Evolutionary conservation across 768 basidiomycete species (phyloP).

Genomic region (Kwoniella sp.): DNA sequence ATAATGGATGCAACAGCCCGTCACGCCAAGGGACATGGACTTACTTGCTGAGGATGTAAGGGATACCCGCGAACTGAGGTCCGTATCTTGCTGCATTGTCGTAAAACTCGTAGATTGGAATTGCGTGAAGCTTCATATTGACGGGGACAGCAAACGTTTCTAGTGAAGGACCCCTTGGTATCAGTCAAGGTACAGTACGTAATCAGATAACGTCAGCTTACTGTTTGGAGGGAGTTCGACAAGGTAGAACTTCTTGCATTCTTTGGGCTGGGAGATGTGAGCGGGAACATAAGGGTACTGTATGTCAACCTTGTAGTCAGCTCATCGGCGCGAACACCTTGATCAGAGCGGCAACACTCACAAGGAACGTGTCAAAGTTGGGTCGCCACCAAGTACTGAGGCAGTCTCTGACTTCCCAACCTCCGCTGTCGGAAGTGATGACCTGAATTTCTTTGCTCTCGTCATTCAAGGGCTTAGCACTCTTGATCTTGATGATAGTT

Average conservation of each 20-base stretch:
- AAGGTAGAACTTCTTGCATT: conserved; percentile 92
- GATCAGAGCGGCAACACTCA: conserved; percentile 58
- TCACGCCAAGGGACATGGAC: conserved; percentile 27
- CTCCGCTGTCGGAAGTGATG: conserved; percentile 61
- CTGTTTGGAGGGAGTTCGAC: conserved; percentile 94
- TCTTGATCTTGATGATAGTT: no score
- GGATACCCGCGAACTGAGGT: conserved; percentile 90
- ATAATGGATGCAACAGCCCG: neutral
- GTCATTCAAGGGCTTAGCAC: conserved; percentile 59
- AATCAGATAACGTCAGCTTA: conserved; percentile 57
- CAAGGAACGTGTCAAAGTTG: conserved; percentile 99
- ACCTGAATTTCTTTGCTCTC: neutral
- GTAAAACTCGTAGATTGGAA: conserved; percentile 94
- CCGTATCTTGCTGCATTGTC: conserved; percentile 93
- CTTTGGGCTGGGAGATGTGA: conserved; percentile 96
- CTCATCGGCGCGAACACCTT: neutral
- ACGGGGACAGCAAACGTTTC: conserved; percentile 95
- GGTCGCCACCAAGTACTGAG: conserved; percentile 99
- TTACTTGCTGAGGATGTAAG: conserved; percentile 82
- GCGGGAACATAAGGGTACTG: conserved; percentile 93
- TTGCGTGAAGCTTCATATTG: conserved; percentile 98
- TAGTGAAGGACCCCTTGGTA: conserved; percentile 50
- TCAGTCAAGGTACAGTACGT: neutral
- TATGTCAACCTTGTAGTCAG: conserved; percentile 8
- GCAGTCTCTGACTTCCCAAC: conserved; percentile 96